Conservation (phyloP, 2,329 filamentous ascomycete species). For the Mycosphaerella sp. region DNA sequence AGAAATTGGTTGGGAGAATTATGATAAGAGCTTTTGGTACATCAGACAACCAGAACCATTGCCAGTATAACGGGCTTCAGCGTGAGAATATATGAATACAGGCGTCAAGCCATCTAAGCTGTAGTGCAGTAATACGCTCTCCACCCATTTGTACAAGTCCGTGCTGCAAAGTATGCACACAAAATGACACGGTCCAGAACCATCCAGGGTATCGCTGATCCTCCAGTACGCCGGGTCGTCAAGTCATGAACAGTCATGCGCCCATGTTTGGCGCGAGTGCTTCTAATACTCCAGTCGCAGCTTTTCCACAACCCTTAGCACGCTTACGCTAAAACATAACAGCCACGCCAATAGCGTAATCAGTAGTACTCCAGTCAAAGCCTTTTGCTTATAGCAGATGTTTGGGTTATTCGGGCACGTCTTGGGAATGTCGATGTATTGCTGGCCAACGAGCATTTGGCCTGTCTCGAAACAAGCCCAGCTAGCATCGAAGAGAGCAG, state of each 20-base stretch:
- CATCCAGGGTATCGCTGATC: background rate
- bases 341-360: constrained; percentile 85
- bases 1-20: too few species aligned
- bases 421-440: constrained; percentile 22
- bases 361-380: constrained; percentile 70
- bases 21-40: too few species aligned
- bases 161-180: background rate
- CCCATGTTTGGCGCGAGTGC: background rate
- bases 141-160: background rate
- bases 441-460: constrained; percentile 8
- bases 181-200: background rate
- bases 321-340: constrained; percentile 77
- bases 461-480: constrained; percentile 44
- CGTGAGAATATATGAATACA: background rate
- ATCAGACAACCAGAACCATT: too few species aligned
- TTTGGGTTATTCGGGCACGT: constrained; percentile 34
- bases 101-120: background rate
- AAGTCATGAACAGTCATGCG: constrained; percentile 15
- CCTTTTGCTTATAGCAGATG: constrained; percentile 60
- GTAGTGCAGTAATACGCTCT: background rate
- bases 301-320: constrained; percentile 37
- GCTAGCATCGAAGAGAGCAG: constrained; percentile 61
- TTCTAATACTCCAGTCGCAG: constrained; percentile 24
- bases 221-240: constrained; percentile 8
- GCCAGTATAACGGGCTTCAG: too few species aligned